Base-by-base conservation (phyloP, 306 rosid genomes). In the Trifolium pratense region DNA sequence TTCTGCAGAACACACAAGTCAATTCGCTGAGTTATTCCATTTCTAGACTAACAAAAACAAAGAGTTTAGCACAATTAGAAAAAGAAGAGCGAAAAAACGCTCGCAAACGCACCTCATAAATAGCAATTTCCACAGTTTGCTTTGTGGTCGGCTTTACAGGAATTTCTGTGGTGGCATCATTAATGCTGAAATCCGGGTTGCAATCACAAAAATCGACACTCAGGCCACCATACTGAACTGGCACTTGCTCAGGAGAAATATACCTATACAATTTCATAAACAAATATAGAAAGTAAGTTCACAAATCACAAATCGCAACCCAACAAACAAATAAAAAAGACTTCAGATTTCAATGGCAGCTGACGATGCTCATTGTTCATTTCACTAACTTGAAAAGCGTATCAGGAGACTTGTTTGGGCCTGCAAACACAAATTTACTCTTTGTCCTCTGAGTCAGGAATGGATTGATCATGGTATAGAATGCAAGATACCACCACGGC, bases 171-270 rank as follows among this genome's bases (percentile, higher is more conserved):
- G 76, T 85, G 14, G 96, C 88, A 81, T 94, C 97, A 66, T 84
- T 80, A 67, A 74, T 26, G 53, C 86, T 83, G 77, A 94, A 94
- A 49, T 94, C 97, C 0, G 98, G 98, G 85, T 89, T 86, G 89
- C 97, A 91, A 77, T 91, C 97, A 69, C 98, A 94, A 66, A 71
- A 76, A 79, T 94, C 98, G 7, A 94, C 98, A 79, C 96, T 86
- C 63, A 94, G 80, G 34, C 98, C 98, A 66, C 98, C 98, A 46
- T 91, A 94, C 39, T 91, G 95, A 58, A 94, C 79, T 0, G 98
- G 98, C 68, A 91, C 92, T 64, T 87, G 91, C 81, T 91, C 98
- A 2, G 96, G 89, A 84, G 96, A 76, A 59, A 88, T 86, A 75
- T 91, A 94, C 84, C 98, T 91, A 71, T 43, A 15, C 2, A 46